Base-by-base conservation (phyloP, 352 stramenopile species). In the Pythium diclinum region DNA sequence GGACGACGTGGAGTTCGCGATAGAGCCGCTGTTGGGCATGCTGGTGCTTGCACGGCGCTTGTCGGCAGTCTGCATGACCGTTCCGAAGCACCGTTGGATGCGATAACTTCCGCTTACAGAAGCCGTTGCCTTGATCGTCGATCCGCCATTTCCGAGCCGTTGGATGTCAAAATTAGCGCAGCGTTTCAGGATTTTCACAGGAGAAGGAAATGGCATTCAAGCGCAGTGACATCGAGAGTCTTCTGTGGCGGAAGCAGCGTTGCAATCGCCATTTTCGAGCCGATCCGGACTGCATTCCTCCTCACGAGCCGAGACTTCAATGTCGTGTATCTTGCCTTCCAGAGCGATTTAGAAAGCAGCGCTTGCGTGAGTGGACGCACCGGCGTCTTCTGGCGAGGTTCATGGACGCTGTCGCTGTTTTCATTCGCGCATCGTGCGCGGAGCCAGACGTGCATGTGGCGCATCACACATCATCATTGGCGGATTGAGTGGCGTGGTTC, bases 91-190 rank as follows among this genome's bases (percentile, higher is more conserved):
- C 32, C 0, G 17, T 51, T 56, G 25, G 25, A 9, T 16, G 10
- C 38, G 49, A 56, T 34, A 56, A 56, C 44, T 10, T 51, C 44
- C 44, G 2, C 19, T 28, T 3, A 17, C 36, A 16, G n/a, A 42
- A 0, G 10, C 36, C n/a, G 19, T 30, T 30, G 44, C 13, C 6
- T 17, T 30, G 44, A 14, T 16, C 36, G 36, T 28, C 36, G 48
- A 9, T 60, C 23, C 21, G 49, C 48, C 48, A 59, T 48, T 59
- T 66, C 11, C 51, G 28, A n/a, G n/a, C 46, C 19, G 30, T 9
- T 7, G 6, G 5, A 33, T 38, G 9, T 52, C 48, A 51, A 51
- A 51, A 51, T 51, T 51, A 51, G 44, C 44, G 17, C 44, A 51
- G 17, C 44, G 44, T 51, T 51, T 51, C 44, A 6, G 19, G 44